phyloP scores from a whole-genome alignment of 768 basidiomycete genomes.

The Termitomyces sp. region DNA sequence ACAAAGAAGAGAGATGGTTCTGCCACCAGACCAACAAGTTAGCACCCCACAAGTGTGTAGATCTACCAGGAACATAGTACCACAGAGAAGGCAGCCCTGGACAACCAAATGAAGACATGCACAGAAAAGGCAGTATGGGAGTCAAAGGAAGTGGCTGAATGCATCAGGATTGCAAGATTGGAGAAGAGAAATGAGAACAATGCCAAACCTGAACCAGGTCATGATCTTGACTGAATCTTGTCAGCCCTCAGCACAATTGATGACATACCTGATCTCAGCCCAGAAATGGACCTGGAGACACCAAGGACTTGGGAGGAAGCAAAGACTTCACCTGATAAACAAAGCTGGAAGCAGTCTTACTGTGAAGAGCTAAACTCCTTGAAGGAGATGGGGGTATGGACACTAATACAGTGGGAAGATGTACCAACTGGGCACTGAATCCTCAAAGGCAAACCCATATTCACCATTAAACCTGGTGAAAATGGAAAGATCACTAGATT shows the following conservation, averaged over 20 bases:
- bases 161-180: neutral
- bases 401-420: too few relatives aligned
- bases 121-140: neutral
- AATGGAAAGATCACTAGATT: neutral
- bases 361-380: too few relatives aligned
- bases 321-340: neutral
- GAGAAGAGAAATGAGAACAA: neutral
- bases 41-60: neutral
- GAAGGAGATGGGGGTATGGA: too few relatives aligned
- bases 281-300: neutral
- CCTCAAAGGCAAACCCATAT: neutral
- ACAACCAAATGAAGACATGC: too few relatives aligned
- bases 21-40: neutral
- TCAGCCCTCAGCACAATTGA: neutral
- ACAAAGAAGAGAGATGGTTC: neutral
- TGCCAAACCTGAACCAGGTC: neutral
- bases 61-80: neutral
- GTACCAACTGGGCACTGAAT: neutral
- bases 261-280: neutral
- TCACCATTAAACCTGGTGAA: neutral
- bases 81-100: neutral
- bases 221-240: neutral
- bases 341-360: neutral
- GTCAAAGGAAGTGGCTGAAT: neutral
- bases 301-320: neutral